These are phyloP conservation scores for Pterulicium gracile DNA, from an alignment of 1,284 basidiomycete species.

Conservation along the genomic window DNA sequence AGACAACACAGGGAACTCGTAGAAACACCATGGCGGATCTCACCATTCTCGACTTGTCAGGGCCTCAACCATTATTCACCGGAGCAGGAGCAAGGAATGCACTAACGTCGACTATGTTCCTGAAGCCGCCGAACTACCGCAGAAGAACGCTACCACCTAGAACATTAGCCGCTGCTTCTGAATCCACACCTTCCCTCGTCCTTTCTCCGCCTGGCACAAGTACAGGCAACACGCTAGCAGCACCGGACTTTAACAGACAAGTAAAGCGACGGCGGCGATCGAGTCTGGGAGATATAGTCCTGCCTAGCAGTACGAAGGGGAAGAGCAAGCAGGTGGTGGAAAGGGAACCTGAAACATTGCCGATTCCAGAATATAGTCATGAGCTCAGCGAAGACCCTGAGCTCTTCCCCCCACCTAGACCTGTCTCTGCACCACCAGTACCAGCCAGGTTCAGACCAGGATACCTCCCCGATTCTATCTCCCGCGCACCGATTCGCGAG, in stretches of 20 bases:
- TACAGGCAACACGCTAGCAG: too few relatives aligned
- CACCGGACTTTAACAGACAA: too few relatives aligned
- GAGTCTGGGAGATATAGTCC: background rate
- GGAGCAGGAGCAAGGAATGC: too few relatives aligned
- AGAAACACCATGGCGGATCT: constrained; percentile 1
- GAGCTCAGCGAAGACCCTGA: too few relatives aligned
- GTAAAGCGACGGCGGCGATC: background rate
- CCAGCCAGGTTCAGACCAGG: background rate
- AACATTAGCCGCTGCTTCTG: too few relatives aligned
- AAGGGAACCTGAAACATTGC: background rate
- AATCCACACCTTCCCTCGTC: too few relatives aligned
- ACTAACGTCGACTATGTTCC: background rate
- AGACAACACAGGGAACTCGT: too few relatives aligned
- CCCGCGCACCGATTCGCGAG: background rate
- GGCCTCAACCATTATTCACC: background rate
- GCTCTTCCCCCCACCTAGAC: background rate
- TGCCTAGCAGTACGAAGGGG: background rate
- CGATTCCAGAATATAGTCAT: too few relatives aligned
- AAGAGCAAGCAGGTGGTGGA: background rate
- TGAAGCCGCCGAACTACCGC: background rate
- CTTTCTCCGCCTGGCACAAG: too few relatives aligned
- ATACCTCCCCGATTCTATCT: background rate
- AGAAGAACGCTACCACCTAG: background rate
- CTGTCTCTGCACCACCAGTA: background rate
- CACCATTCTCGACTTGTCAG: background rate